Evolutionary conservation across 768 basidiomycete genomes (phyloP).

Genomic region (Galerina marginata): DNA sequence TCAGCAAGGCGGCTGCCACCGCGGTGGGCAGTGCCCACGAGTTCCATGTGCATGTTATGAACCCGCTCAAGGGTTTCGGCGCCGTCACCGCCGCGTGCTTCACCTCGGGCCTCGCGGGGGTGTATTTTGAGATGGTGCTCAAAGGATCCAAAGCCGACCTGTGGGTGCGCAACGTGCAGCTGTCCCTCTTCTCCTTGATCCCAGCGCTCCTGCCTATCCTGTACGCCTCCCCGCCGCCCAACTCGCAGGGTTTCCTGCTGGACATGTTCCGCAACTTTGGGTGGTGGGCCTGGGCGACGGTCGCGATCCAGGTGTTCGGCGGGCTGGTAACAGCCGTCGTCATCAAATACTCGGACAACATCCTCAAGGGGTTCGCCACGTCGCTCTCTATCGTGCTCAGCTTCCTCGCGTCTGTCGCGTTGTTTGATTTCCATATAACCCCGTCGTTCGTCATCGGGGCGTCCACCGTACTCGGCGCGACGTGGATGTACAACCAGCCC

Average conservation of each 20-base stretch:
- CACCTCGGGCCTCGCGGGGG: slow-evolving; percentile 95
- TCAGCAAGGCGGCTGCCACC: slow-evolving; percentile 26
- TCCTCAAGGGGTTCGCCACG: slow-evolving; percentile 97
- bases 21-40: slow-evolving; percentile 75
- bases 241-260: slow-evolving; percentile 54
- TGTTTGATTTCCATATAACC: slow-evolving; percentile 92
- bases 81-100: slow-evolving; percentile 94
- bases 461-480: slow-evolving; percentile 83
- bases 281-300: slow-evolving; percentile 94
- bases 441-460: slow-evolving; percentile 86
- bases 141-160: slow-evolving; percentile 91
- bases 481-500: slow-evolving; percentile 94
- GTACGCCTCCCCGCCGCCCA: slow-evolving; percentile 44
- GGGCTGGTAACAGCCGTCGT: slow-evolving; percentile 94
- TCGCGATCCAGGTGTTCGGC: slow-evolving; percentile 87
- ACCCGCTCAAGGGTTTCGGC: slow-evolving; percentile 83
- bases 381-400: slow-evolving; percentile 92
- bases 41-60: slow-evolving; percentile 78
- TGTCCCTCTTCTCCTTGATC: slow-evolving; percentile 92
- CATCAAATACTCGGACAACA: slow-evolving; percentile 97
- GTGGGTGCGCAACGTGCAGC: slow-evolving; percentile 97
- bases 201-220: slow-evolving; percentile 88
- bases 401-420: slow-evolving; percentile 89
- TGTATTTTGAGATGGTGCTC: slow-evolving; percentile 98
- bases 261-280: slow-evolving; percentile 88